Evolutionary conservation across 2,329 filamentous ascomycete species (phyloP).

Genomic region (Sarocladium kiliense): DNA sequence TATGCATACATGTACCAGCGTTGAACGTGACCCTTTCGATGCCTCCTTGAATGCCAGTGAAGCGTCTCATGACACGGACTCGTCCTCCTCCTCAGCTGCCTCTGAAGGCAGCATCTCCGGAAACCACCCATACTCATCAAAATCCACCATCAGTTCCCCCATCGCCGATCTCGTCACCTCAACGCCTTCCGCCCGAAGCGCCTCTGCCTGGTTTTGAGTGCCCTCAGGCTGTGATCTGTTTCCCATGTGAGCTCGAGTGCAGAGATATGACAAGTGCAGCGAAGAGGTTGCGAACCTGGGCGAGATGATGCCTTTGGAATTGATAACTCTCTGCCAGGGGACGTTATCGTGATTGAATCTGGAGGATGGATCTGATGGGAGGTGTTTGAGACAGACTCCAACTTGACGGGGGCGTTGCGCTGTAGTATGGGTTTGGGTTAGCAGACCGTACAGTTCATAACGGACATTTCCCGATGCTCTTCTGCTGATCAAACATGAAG

Average conservation of each 20-base stretch:
- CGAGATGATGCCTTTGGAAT: constrained; percentile 79
- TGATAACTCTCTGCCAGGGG: constrained; percentile 93
- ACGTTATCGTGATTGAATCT: constrained; percentile 73
- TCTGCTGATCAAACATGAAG: no score
- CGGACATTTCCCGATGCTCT: no score
- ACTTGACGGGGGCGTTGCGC: constrained; percentile 77
- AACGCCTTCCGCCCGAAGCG: constrained; percentile 47
- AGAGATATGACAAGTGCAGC: background rate
- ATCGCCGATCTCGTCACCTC: constrained; percentile 41
- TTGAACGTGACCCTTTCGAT: no score
- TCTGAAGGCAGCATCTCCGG: constrained; percentile 44
- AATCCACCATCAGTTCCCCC: constrained; percentile 47
- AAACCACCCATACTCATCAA: constrained; percentile 52
- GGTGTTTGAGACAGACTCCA: constrained; percentile 82
- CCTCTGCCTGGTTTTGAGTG: constrained; percentile 43
- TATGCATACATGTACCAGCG: no score
- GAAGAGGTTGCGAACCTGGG: constrained; percentile 52
- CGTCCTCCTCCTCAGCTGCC: constrained; percentile 16
- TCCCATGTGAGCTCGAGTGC: background rate
- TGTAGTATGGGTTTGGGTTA: constrained; percentile 23
- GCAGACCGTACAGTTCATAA: no score
- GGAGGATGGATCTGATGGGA: constrained; percentile 47
- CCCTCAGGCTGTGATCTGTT: constrained; percentile 44
- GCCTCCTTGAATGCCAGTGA: background rate
- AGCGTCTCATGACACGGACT: background rate